Evolutionary conservation across 2,329 filamentous ascomycete species (phyloP), one percentile per base, ranked within the genome.

Genomic region (Clonostachys solani): DNA sequence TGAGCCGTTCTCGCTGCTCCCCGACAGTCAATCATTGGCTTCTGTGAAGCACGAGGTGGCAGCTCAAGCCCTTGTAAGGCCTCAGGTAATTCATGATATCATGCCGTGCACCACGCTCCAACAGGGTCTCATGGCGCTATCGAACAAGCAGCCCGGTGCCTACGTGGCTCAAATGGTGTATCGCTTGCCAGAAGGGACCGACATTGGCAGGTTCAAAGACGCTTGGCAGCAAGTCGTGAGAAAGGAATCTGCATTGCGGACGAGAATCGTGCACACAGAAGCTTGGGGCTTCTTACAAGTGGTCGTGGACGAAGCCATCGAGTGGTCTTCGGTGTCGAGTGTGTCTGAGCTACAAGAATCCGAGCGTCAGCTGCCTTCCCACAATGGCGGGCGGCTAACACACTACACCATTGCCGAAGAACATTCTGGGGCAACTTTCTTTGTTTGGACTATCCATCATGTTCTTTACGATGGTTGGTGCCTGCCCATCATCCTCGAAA

Each of bases 381-480:
- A 29, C 23, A 29, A 29, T 29, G 23, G 23, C 6, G 23, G 23
- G 23, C 23, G 23, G 23, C 23, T 29, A 29, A 29, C 23, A 29
- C 1, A 29, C 23, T 29, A 29, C 23, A 29, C 23, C 23, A 29
- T 29, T 29, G 23, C 23, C 9, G 23, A 29, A 10, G 23, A 29
- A 29, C 8, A 29, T 29, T 29, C 23, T 4, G 23, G 23, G 8
- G 23, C 23, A 29, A 41, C 41, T 5, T 48, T 12, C 4, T 56
- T 61, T 9, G 51, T 59, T 0, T 61, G 56, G 50, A 60, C 58
- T 7, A 49, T 56, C 3, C 59, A 61, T 12, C 59, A 61, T 40
- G 47, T 56, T 0, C n/a, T 60, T 1, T 61, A 61, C 4, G 59
- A 61, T 13, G 59, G 59, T 10, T 60, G 55, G 54, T 57, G 52